These are phyloP conservation scores for Alternaria sp. DNA, from an alignment of 2,329 filamentous ascomycete genomes.

Conservation along the genomic window DNA sequence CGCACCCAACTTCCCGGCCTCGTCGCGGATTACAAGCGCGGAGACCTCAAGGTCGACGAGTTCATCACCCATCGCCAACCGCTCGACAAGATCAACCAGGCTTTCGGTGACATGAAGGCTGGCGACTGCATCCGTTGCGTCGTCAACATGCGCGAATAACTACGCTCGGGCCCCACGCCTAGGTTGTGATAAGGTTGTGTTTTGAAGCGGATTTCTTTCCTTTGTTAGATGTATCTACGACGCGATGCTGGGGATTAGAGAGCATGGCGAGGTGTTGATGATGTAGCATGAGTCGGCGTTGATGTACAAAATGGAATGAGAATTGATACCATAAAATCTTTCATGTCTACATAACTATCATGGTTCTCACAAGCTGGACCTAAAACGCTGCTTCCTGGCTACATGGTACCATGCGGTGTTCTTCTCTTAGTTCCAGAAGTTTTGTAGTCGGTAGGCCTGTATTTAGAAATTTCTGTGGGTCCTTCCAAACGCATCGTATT, in stretches of 20 bases:
- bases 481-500: not conserved
- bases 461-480: not conserved
- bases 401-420: too few species aligned
- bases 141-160: slow-evolving; percentile 65
- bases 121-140: slow-evolving; percentile 98
- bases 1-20: slow-evolving; percentile 88
- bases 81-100: slow-evolving; percentile 82
- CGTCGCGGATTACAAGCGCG: slow-evolving; percentile 86
- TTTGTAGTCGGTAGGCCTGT: not conserved
- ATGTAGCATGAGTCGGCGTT: slow-evolving; percentile 17
- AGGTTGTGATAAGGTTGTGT: slow-evolving; percentile 1
- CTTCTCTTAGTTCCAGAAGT: too few species aligned
- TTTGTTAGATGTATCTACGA: not conserved
- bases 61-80: slow-evolving; percentile 97
- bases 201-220: slow-evolving; percentile 3
- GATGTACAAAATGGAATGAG: slow-evolving; percentile 1
- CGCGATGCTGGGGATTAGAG: slow-evolving; percentile 1
- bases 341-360: not conserved
- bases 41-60: slow-evolving; percentile 95
- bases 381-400: too few species aligned
- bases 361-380: too few species aligned
- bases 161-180: slow-evolving; percentile 13
- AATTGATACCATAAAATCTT: not conserved
- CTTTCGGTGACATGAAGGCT: slow-evolving; percentile 92
- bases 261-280: slow-evolving; percentile 13